Evolutionary conservation across 2,329 filamentous ascomycete species (phyloP).

Genomic region (Claviceps spartinae): DNA sequence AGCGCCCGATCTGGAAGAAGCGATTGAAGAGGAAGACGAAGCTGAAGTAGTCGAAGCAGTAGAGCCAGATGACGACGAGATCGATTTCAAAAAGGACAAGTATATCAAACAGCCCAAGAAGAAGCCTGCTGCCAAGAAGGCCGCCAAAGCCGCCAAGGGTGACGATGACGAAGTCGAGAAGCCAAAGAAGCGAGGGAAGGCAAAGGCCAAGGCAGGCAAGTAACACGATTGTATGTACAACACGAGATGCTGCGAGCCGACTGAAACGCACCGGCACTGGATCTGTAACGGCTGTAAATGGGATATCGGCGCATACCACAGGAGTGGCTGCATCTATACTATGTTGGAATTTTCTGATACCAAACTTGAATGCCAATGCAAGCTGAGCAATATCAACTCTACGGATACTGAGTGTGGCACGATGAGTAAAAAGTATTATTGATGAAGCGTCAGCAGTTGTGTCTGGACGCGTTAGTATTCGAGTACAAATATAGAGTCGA

Average conservation of each 20-base stretch:
- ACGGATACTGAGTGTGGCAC: not conserved
- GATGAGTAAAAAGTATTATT: too few species aligned
- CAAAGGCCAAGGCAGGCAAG: constrained; percentile 35
- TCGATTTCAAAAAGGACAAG: constrained; percentile 88
- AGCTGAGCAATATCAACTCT: not conserved
- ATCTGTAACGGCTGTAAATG: not conserved
- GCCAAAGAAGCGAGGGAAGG: constrained; percentile 32
- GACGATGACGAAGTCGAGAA: constrained; percentile 39
- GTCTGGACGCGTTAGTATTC: not conserved
- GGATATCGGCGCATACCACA: not conserved
- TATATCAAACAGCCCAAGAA: constrained; percentile 88
- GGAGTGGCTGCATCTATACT: not conserved
- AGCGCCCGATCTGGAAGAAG: constrained; percentile 88
- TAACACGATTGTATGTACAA: constrained; percentile 6
- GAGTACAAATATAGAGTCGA: not conserved
- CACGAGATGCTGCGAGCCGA: not conserved
- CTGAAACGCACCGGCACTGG: not conserved
- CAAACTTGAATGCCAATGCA: too few species aligned
- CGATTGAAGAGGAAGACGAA: constrained; percentile 81
- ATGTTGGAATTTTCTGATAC: not conserved
- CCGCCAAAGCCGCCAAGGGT: constrained; percentile 33
- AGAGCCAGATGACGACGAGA: constrained; percentile 56
- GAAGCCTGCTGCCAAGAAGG: constrained; percentile 32
- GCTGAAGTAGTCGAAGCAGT: constrained; percentile 44
- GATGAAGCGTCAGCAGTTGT: too few species aligned